Evolutionary conservation across 208 protist genomes (phyloP), one percentile per base, ranked within the genome.

Genomic region (Borovskyia barvae): DNA sequence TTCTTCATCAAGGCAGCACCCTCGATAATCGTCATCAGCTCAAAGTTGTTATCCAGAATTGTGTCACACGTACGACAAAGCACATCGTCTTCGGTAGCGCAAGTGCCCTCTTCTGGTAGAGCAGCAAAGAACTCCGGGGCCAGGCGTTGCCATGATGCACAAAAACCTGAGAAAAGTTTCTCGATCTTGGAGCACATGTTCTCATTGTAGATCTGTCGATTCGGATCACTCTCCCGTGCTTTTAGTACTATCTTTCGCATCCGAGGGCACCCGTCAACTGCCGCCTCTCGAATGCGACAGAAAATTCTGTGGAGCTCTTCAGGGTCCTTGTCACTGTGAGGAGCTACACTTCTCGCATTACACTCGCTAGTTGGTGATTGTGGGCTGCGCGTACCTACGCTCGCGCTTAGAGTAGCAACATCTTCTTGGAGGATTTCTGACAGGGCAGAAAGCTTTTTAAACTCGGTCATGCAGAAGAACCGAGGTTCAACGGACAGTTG

Each of bases 191-290:
- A 55, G 41, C 86, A 96, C 90, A 96, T 96, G 8, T 33, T 66
- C 43, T 96, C 84, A 59, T 96, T 96, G 71, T 92, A 96, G 4
- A 96, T 90, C 51, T 96, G 90, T 14, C 70, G 62, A 45, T 96
- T 77, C 0, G 86, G 86, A 49, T 96, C 70, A 9, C 72, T 87
- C 48, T 96, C 86, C 17, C 73, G 66, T 0, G 81, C 86, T 43
- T 87, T 93, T 5, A 53, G 42, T 0, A 87, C 48, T 49, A 96
- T 75, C 46, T 93, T 92, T 4, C 72, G 58, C 17, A 95, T 32
- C 6, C 85, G 82, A 20, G 72, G 71, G 25, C 43, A 60, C 11
- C 61, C 75, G 37, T 64, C 64, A 0, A 19, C 25, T 2, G 58
- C n/a, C 1, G 64, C 28, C 5, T 62, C 37, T 5, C 37, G 48